Base-by-base conservation (phyloP, 1,284 basidiomycete species). In the Cryptococcus floricola region DNA sequence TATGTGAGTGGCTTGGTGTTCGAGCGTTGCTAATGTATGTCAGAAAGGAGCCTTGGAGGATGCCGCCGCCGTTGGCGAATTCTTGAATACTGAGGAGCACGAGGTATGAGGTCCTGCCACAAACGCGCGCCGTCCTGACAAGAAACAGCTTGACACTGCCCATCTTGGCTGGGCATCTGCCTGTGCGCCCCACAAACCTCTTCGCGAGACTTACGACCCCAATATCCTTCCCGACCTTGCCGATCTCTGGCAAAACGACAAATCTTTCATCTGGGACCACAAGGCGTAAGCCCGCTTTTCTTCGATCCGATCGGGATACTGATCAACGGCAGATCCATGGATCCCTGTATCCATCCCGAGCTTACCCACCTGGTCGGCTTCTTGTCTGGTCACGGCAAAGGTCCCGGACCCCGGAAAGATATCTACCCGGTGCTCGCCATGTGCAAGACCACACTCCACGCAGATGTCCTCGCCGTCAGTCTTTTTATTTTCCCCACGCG, bases 381-480 rank as follows among this genome's bases (percentile, higher is more conserved):
- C 65, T 77, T 85, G 25, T 80, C 81, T 0, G 77, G 81, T 48
- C 70, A 78, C 39, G 69, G 65, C 5, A 68, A 72, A 59, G 85
- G 85, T 0, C 84, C 85, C 0, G 68, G 68, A 6, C 81, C 83
- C 0, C 73, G 79, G 50, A 75, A 69, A n/a, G 64, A 62, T 23
- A 63, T 84, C 54, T 73, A 79, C 46, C 84, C 83, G 1, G 76
- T 80, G 47, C 81, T 85, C 65, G 78, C 81, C 6, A 84, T 83
- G 66, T 83, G 81, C 66, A 80, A 82, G 34, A 83, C 83, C 1
- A 68, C 70, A 0, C 62, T 85, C 47, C 84, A 85, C 62, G 78
- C 81, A 39, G 85, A 88, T 66, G 83, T 87, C 44, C 81, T 84
- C 38, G 77, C 81, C 0, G 81, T 84, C 76, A 78, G 50, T 82